phyloP scores from a whole-genome alignment of 345 rosid genomes.

The Eucalyptus sp. region DNA sequence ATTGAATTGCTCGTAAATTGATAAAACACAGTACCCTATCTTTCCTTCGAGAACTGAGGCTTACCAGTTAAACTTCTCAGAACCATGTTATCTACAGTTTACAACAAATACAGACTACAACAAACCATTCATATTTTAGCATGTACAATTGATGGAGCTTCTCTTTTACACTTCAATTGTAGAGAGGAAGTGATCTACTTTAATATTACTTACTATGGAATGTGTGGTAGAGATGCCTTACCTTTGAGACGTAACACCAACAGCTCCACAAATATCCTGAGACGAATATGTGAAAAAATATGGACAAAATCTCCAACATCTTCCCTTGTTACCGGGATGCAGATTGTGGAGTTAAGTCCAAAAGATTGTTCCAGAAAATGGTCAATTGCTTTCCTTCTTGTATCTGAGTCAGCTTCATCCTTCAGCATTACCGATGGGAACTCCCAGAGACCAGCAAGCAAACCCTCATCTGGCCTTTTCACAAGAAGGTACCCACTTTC shows the following conservation, averaged over 20 bases:
- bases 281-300: slow-evolving; percentile 72
- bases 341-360: slow-evolving; percentile 28
- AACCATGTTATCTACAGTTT: not conserved
- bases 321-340: slow-evolving; percentile 41
- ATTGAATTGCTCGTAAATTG: not conserved
- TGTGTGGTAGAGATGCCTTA: not conserved
- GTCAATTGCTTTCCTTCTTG: slow-evolving; percentile 51
- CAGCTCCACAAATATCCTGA: slow-evolving; percentile 66
- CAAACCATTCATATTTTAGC: not conserved
- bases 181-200: not conserved
- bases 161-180: not conserved
- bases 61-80: not conserved
- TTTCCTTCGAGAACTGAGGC: not conserved
- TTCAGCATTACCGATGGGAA: slow-evolving; percentile 59
- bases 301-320: slow-evolving; percentile 80
- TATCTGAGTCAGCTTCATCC: slow-evolving; percentile 31
- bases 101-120: not conserved
- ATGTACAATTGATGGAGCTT: not conserved
- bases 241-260: slow-evolving; percentile 53
- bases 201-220: not conserved
- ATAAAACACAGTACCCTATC: not conserved
- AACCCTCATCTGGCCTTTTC: slow-evolving; percentile 74
- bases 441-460: slow-evolving; percentile 99
- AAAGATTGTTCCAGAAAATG: slow-evolving; percentile 44
- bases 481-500: slow-evolving; percentile 58